Conservation (phyloP, 2,329 filamentous ascomycete species). For the Hymenotorrendiella dingleyae region DNA sequence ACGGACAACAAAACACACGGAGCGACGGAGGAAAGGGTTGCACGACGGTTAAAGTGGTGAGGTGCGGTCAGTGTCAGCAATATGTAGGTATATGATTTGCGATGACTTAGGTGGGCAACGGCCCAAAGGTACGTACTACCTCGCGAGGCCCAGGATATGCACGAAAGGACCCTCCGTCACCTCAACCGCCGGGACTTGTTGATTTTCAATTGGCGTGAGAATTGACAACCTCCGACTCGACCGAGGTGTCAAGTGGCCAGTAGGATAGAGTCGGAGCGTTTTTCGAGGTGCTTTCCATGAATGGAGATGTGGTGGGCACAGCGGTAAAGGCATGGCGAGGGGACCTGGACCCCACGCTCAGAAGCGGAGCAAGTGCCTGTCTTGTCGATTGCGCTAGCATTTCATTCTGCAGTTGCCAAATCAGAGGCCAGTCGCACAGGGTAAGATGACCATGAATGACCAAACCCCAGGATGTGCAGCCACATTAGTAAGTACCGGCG, state of each 20-base stretch:
- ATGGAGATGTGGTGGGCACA: conserved; percentile 16
- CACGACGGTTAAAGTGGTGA: conserved; percentile 21
- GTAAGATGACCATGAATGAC: too few species aligned
- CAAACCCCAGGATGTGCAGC: not conserved
- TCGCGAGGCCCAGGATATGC: conserved; percentile 24
- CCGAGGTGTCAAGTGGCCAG: conserved; percentile 13
- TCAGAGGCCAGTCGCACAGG: conserved; percentile 6
- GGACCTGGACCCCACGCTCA: conserved; percentile 12
- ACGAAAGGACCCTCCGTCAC: conserved; percentile 25
- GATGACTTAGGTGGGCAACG: conserved; percentile 23
- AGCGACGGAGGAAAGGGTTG: conserved; percentile 12
- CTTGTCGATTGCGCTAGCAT: conserved; percentile 22
- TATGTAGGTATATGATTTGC: conserved; percentile 15
- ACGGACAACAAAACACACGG: conserved; percentile 12
- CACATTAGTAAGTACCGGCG: not conserved
- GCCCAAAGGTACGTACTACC: conserved; percentile 15
- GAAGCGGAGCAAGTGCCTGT: conserved; percentile 13
- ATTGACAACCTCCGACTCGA: conserved; percentile 9
- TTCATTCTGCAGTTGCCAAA: conserved; percentile 22
- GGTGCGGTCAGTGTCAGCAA: conserved; percentile 14
- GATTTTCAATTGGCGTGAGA: conserved; percentile 14
- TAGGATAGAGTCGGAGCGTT: conserved; percentile 10
- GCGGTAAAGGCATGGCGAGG: too few species aligned
- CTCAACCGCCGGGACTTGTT: conserved; percentile 29
- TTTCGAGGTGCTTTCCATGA: conserved; percentile 4